Base-by-base conservation (phyloP, 23 red algal genomes). In the Pyropia haitanensis region DNA sequence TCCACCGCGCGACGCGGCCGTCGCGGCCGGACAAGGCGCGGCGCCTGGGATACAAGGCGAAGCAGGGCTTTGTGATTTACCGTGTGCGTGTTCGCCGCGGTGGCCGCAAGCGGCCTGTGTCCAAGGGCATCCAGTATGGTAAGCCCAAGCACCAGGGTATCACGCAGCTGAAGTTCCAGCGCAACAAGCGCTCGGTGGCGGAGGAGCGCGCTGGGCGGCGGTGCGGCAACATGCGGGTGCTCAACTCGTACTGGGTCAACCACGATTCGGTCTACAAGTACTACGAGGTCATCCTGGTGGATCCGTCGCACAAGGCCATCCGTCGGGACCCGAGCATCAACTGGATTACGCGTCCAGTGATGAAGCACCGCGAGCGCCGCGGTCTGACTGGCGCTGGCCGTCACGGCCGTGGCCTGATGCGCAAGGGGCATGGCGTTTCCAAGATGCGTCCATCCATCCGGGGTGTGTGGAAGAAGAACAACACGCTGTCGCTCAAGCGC, bases 71-170 rank as follows among this genome's bases (percentile, higher is more conserved):
- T 51, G 78, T 83, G 12, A 73, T 96, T 2, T 96, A 96, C 56
- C 81, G 92, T 64, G 92, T 96, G 72, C 83, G 92, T 2, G 85
- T 96, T 48, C 92, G 92, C 18, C 85, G 92, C 18, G 92, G 92
- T 26, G 92, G 92, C 6, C 85, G 92, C 58, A 96, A 96, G 73
- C 79, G 92, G 20, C 92, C 92, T 20, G 84, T 96, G 16, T 76
- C 76, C 62, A 96, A 96, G 61, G 92, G 92, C 31, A 96, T 96
- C 51, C 92, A 96, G 60, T 96, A 96, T 63, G 92, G 92, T 14
- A 96, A 96, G 61, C 92, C 92, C 18, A 96, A 96, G 79, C 65
- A 96, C 61, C 92, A 96, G 77, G 92, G 92, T 74, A 89, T 96
- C 63, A 87, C 85, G 18, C 79, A 96, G 50, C 73, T 96, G 26